Evolutionary conservation across 1,139 yeast species (phyloP).

Genomic region (Saccharomyces pastorianus): DNA sequence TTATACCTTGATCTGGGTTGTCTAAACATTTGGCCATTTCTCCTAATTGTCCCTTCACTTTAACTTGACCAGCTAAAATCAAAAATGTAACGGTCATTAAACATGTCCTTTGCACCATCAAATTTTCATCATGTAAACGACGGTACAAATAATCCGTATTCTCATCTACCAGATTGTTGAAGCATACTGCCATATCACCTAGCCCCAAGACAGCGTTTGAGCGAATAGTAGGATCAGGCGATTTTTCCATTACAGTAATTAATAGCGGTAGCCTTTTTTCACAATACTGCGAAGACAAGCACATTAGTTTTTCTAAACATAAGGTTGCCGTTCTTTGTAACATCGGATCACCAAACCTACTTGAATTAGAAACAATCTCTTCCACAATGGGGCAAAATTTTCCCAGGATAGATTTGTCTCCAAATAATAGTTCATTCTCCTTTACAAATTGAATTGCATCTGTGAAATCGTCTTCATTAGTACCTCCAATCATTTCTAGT

Average conservation of each 20-base stretch:
- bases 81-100: slow-evolving; percentile 94
- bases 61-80: slow-evolving; percentile 95
- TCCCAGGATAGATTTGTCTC: slow-evolving; percentile 64
- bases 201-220: slow-evolving; percentile 87
- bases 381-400: slow-evolving; percentile 72
- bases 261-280: slow-evolving; percentile 69
- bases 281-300: slow-evolving; percentile 84
- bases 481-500: slow-evolving; percentile 82
- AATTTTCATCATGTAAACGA: slow-evolving; percentile 72
- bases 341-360: slow-evolving; percentile 46
- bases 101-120: slow-evolving; percentile 92
- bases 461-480: slow-evolving; percentile 89
- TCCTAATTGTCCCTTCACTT: slow-evolving; percentile 94
- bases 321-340: slow-evolving; percentile 69
- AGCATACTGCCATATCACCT: slow-evolving; percentile 96
- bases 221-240: slow-evolving; percentile 77
- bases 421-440: slow-evolving; percentile 75
- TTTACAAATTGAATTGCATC: slow-evolving; percentile 79
- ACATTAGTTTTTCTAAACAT: slow-evolving; percentile 87
- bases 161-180: slow-evolving; percentile 87
- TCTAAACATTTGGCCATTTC: slow-evolving; percentile 96
- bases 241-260: slow-evolving; percentile 74
- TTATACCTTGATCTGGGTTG: slow-evolving; percentile 77
- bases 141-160: slow-evolving; percentile 83
- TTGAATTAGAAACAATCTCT: slow-evolving; percentile 63